Evolutionary conservation across 2,329 filamentous ascomycete species (phyloP).

Genomic region (Mollisia scopiformis): DNA sequence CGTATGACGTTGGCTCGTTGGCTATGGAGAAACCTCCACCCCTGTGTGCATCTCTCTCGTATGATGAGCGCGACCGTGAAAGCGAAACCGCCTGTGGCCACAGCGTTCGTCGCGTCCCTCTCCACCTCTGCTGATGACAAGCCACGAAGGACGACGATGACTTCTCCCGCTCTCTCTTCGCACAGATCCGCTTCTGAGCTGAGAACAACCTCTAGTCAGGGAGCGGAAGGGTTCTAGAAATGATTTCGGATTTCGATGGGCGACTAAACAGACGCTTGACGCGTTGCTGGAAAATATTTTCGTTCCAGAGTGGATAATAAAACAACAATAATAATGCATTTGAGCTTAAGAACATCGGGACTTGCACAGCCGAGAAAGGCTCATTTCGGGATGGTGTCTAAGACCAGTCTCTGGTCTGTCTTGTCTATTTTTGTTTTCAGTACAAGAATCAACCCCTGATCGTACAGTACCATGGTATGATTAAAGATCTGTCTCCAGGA

Average conservation of each 20-base stretch:
- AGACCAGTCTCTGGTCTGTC: too few species aligned
- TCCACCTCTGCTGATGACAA: not conserved
- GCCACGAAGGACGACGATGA: not conserved
- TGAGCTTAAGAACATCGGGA: not conserved
- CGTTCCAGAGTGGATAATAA: not conserved
- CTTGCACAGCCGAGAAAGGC: constrained; percentile 1
- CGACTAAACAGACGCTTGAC: constrained; percentile 16
- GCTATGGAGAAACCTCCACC: not conserved
- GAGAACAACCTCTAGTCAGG: not conserved
- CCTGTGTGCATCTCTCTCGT: constrained; percentile 12
- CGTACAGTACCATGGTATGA: not conserved
- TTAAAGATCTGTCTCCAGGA: constrained; percentile 1
- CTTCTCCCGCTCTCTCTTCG: not conserved
- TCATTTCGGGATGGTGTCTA: constrained; percentile 4
- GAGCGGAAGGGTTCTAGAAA: not conserved
- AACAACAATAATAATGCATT: not conserved
- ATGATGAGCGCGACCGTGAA: constrained; percentile 8
- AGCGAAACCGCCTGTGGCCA: constrained; percentile 13
- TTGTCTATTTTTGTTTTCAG: constrained; percentile 4
- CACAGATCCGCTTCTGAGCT: constrained; percentile 3
- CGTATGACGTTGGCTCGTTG: constrained; percentile 22
- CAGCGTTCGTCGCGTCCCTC: constrained; percentile 7
- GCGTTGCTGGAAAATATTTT: constrained; percentile 13
- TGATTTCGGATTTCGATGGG: not conserved
- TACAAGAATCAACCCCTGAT: not conserved